A percentile compares a stretch with the other conserved stretches of the same genome.
phyloP scores from a whole-genome alignment of 2,329 filamentous ascomycete genomes.

The Epichloe typhina region DNA sequence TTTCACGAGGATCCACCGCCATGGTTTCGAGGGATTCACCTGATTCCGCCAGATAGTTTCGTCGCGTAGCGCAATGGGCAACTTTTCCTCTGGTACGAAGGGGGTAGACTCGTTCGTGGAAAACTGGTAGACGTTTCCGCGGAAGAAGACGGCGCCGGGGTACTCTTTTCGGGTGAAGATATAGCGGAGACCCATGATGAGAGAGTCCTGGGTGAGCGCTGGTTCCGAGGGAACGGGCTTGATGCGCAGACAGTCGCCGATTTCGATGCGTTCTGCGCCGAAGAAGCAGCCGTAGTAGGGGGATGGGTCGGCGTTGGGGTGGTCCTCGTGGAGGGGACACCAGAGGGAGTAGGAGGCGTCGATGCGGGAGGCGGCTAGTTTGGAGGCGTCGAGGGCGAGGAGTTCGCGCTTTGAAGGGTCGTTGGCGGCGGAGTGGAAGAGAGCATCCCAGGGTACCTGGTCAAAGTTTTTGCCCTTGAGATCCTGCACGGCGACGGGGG shows the following conservation, averaged over 20 bases:
- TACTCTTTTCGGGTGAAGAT: conserved; percentile 25
- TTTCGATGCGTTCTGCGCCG: conserved; percentile 34
- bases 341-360: conserved; percentile 38
- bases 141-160: conserved; percentile 25
- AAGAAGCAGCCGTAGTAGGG: conserved; percentile 36
- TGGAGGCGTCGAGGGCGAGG: conserved; percentile 35
- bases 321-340: conserved; percentile 20
- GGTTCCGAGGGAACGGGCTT: conserved; percentile 26
- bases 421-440: conserved; percentile 19
- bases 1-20: conserved; percentile 27
- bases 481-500: conserved; percentile 26
- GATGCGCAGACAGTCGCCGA: conserved; percentile 36
- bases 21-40: conserved; percentile 20
- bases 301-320: conserved; percentile 18
- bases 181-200: conserved; percentile 25
- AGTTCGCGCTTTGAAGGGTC: conserved; percentile 27
- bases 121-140: conserved; percentile 26
- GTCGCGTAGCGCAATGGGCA: conserved; percentile 28
- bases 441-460: conserved; percentile 28
- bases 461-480: conserved; percentile 27
- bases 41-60: conserved; percentile 27
- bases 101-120: conserved; percentile 16
- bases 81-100: conserved; percentile 22
- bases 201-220: conserved; percentile 17
- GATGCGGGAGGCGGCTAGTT: conserved; percentile 35